Evolutionary conservation across 495 filamentous ascomycete species (phyloP).

Genomic region (Podospora bellae-mahoneyi): DNA sequence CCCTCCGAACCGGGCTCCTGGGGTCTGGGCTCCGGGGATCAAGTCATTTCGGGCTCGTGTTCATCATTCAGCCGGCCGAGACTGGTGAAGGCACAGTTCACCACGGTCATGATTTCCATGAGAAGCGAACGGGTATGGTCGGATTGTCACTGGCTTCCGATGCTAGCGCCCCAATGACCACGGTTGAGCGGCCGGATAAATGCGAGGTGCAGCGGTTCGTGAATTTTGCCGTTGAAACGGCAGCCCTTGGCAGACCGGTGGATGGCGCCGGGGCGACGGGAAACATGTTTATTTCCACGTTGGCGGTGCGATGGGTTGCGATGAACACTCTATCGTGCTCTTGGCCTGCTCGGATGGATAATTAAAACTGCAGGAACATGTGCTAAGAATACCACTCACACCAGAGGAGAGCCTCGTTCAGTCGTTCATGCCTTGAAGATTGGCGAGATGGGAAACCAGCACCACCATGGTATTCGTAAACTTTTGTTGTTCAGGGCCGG

Average conservation of each 20-base stretch:
- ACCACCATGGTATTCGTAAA: not conserved
- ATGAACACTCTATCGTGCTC: not conserved
- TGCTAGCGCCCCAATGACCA: not conserved
- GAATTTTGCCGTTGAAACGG: slow-evolving; percentile 8
- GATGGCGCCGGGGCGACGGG: not conserved
- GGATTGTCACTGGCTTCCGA: not conserved
- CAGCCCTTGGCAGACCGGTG: not conserved
- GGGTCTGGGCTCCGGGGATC: not conserved
- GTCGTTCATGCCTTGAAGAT: not conserved
- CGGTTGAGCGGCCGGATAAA: slow-evolving; percentile 10
- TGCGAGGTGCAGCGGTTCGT: slow-evolving; percentile 11
- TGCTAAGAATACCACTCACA: slow-evolving; percentile 5
- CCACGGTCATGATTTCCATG: not conserved
- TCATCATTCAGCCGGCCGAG: slow-evolving; percentile 5
- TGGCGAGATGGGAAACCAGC: not conserved
- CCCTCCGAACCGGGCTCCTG: slow-evolving; percentile 10
- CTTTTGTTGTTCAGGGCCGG: not conserved
- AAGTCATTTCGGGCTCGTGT: not conserved
- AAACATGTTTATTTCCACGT: not conserved
- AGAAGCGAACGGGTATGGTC: not conserved
- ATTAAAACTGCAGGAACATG: slow-evolving; percentile 3
- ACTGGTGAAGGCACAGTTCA: not conserved
- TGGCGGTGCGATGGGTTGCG: not conserved
- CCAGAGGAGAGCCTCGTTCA: not conserved
- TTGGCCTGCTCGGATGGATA: slow-evolving; percentile 2